phyloP scores from a whole-genome alignment of 1,139 yeast genomes.

The Saccharomyces hybrid region DNA sequence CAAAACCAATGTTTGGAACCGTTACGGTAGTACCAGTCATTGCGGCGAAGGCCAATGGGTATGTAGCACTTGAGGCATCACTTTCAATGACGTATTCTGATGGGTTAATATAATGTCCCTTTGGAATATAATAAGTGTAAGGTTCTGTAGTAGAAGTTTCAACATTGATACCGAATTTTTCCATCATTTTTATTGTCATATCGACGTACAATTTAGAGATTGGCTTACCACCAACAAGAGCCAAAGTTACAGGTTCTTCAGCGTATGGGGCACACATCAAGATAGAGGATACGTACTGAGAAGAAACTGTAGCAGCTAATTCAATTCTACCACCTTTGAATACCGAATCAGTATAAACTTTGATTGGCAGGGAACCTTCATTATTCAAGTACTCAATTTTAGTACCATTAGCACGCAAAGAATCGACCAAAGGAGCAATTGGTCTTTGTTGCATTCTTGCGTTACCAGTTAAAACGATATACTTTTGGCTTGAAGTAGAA shows the following conservation, averaged over 20 bases:
- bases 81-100: slow-evolving; percentile 82
- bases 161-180: slow-evolving; percentile 78
- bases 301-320: slow-evolving; percentile 90
- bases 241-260: slow-evolving; percentile 71
- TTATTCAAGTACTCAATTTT: slow-evolving; percentile 60
- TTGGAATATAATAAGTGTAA: slow-evolving; percentile 85
- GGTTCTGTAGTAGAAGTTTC: slow-evolving; percentile 60
- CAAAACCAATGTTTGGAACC: slow-evolving; percentile 87
- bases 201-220: slow-evolving; percentile 92
- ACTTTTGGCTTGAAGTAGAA: slow-evolving; percentile 36
- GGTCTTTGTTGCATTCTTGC: slow-evolving; percentile 98
- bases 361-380: slow-evolving; percentile 81
- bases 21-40: slow-evolving; percentile 89
- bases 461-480: slow-evolving; percentile 79
- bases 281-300: slow-evolving; percentile 94
- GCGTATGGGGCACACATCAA: slow-evolving; percentile 99
- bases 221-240: slow-evolving; percentile 93
- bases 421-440: slow-evolving; percentile 91
- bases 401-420: slow-evolving; percentile 75
- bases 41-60: slow-evolving; percentile 98
- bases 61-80: slow-evolving; percentile 98
- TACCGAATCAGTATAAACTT: slow-evolving; percentile 60
- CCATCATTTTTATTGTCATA: slow-evolving; percentile 97
- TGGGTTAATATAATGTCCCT: slow-evolving; percentile 75
- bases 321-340: slow-evolving; percentile 88